Evolutionary conservation across 106 monocot genomes (phyloP), one percentile per base, ranked within the genome.

Genomic region (Agapanthus africanus): DNA sequence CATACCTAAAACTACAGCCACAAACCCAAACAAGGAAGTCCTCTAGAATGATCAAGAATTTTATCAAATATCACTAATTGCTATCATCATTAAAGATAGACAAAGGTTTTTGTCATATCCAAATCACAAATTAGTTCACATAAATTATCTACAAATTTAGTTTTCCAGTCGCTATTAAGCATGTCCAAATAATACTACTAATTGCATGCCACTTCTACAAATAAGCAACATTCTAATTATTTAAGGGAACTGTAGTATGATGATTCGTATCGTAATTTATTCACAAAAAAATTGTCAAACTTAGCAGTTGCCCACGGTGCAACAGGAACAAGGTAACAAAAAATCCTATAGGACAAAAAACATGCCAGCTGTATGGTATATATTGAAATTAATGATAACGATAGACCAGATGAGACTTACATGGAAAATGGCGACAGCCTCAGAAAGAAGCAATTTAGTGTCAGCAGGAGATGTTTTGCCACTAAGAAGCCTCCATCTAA

Each of bases 401-500:
- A 67, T 3, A 37, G 15, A 18, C 13, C 47, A 60, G 31, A 35
- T 37, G 35, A 37, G 21, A 78, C 93, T 87, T 79, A 93, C 99
- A 75, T 83, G 90, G 69, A 99, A 99, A 70, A 99, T 79, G 41
- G 87, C 72, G 6, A 90, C 72, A 37, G 87, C 92, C 74, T 83
- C 76, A n/a, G 93, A 85, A 40, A 99, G 87, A 51, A 99, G 77
- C 32, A 82, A 50, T 70, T 81, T 76, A 59, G 60, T 65, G 15
- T 93, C 90, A 66, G 65, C 68, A 71, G 79, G 74, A 66, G 79
- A 79, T 59, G 34, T 66, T 83, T 75, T 90, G 25, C 93, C 90
- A 80, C 81, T 84, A 37, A 95, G 71, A 67, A 99, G 83, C 70
- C 79, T 87, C 90, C 99, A 99, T 79, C 81, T 99, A 11, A 90